A percentile compares a stretch with the other conserved stretches of the same genome.
Conservation (phyloP, 306 rosid genomes). For the Carpinus fangiana region DNA sequence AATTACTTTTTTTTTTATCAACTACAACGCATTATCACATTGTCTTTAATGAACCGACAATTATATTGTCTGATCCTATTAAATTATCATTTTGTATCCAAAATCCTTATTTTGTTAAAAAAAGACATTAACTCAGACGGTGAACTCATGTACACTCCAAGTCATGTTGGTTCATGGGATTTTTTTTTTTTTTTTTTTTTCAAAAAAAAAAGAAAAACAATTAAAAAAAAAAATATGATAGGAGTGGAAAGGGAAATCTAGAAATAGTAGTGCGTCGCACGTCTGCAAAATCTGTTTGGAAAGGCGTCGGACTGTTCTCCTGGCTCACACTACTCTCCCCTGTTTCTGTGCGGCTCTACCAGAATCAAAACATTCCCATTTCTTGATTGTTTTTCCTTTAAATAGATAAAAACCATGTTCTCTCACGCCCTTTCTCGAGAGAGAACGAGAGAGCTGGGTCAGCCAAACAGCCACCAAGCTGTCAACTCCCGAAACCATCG, state of each 20-base stretch:
- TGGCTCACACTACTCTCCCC: background rate
- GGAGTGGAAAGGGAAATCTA: background rate
- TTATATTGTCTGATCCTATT: too few relatives aligned
- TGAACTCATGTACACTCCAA: too few relatives aligned
- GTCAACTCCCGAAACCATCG: constrained; percentile 37
- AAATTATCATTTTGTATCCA: too few relatives aligned
- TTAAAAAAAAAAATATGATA: too few relatives aligned
- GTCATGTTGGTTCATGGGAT: too few relatives aligned
- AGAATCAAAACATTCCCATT: background rate
- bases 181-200: too few relatives aligned
- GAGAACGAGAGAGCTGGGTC: background rate
- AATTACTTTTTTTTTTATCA: too few relatives aligned
- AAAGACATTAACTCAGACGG: too few relatives aligned
- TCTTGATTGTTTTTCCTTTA: background rate
- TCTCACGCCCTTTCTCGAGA: background rate
- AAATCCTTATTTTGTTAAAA: too few relatives aligned
- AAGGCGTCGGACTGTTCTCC: background rate
- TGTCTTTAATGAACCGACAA: too few relatives aligned
- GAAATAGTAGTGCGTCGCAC: background rate
- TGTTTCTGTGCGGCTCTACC: background rate
- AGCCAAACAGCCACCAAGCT: constrained; percentile 18
- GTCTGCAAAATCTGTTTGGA: background rate
- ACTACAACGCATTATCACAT: too few relatives aligned
- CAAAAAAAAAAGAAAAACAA: too few relatives aligned
- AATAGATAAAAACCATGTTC: background rate